A percentile compares a stretch with the other conserved stretches of the same genome.
Conservation (phyloP, 768 basidiomycete species). For the Hypsizygus marmoreus region DNA sequence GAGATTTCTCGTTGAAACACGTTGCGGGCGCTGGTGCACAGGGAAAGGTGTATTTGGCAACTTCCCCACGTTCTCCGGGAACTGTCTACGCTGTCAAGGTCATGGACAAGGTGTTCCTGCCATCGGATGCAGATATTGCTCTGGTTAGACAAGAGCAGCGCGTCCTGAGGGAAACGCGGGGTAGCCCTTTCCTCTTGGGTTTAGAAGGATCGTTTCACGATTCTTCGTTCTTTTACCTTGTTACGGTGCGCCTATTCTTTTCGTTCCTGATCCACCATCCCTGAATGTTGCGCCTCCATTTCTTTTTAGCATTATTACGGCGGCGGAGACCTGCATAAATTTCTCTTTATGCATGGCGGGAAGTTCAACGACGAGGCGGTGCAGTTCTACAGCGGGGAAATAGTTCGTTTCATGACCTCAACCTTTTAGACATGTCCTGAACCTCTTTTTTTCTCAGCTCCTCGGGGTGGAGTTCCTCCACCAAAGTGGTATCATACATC, state of each 20-base stretch:
- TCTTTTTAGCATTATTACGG: conserved; percentile 12
- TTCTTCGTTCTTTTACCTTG: conserved; percentile 13
- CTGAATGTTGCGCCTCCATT: neutral
- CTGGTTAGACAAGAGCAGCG: conserved; percentile 14
- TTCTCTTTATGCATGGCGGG: conserved; percentile 3
- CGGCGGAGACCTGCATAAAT: conserved; percentile 15
- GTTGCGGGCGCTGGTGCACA: conserved; percentile 15
- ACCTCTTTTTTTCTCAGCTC: conserved; percentile 5
- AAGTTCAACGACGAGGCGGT: conserved; percentile 7
- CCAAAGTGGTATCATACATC: conserved; percentile 9
- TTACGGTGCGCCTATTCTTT: conserved; percentile 13
- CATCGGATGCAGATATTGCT: neutral
- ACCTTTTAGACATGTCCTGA: neutral
- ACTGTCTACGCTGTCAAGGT: conserved; percentile 13
- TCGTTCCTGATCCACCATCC: neutral
- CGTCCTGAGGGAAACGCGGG: conserved; percentile 6
- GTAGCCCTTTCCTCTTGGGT: conserved; percentile 12
- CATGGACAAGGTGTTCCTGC: conserved; percentile 4
- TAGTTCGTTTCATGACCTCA: conserved; percentile 18
- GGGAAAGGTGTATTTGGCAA: conserved; percentile 16
- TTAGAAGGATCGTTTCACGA: conserved; percentile 18
- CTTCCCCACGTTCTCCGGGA: neutral
- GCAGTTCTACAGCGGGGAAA: conserved; percentile 29
- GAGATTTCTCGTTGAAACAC: conserved; percentile 11
- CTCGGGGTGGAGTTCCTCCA: conserved; percentile 11